Percentiles rank a stretch among this genome's conserved stretches.
Evolutionary conservation across 768 basidiomycete species (phyloP).

Genomic region (Boletus speciosus): DNA sequence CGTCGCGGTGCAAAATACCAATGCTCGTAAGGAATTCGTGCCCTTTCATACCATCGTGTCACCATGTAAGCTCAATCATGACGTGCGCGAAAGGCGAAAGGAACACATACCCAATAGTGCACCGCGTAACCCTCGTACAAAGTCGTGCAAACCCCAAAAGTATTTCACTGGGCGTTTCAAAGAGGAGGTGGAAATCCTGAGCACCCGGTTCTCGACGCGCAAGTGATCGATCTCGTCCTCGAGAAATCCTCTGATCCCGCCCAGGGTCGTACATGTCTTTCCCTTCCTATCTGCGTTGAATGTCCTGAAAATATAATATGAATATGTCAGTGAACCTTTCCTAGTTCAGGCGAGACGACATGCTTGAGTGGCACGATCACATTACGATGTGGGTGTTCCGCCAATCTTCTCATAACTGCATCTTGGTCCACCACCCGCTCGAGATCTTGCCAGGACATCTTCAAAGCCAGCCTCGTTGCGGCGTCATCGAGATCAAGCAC

Average conservation of each 20-base stretch:
- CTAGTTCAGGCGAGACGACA: background rate
- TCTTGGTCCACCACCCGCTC: background rate
- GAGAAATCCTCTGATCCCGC: constrained; percentile 2
- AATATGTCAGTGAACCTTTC: background rate
- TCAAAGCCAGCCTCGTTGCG: background rate
- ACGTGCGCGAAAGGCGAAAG: too few species aligned
- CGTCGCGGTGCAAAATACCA: too few species aligned
- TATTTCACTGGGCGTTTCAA: constrained; percentile 8
- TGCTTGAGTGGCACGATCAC: background rate
- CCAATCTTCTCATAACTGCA: background rate
- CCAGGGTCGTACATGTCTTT: background rate
- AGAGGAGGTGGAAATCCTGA: background rate
- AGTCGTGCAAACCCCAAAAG: constrained; percentile 19
- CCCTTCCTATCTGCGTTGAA: background rate
- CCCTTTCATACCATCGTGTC: background rate
- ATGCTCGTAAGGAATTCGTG: constrained; percentile 11
- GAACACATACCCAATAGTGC: too few species aligned
- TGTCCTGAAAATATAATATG: background rate
- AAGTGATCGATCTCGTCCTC: background rate
- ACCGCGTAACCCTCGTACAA: background rate
- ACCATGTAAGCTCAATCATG: too few species aligned
- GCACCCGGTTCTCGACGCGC: background rate
- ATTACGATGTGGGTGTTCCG: background rate
- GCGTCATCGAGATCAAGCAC: background rate
- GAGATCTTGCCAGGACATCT: constrained; percentile 12